phyloP scores from a whole-genome alignment of 306 rosid genomes.

The Parietaria judaica region DNA sequence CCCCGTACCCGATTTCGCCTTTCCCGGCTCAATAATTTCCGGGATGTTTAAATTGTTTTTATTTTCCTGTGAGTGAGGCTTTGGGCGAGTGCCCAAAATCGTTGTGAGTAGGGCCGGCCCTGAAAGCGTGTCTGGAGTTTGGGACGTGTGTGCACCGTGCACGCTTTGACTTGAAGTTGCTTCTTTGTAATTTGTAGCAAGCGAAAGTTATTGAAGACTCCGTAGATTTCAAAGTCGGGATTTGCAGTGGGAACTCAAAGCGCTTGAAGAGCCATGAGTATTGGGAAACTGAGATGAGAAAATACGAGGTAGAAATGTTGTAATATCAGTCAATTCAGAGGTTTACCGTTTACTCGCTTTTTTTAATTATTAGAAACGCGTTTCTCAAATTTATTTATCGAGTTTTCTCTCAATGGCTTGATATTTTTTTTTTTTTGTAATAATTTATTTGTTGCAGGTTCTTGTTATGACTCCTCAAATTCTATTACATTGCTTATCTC shows the following conservation, averaged over 20 bases:
- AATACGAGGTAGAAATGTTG: constrained; percentile 54
- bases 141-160: not conserved
- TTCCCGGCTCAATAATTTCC: no score
- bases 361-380: no score
- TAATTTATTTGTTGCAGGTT: constrained; percentile 48
- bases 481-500: constrained; percentile 52
- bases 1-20: no score
- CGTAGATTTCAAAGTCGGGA: constrained; percentile 62
- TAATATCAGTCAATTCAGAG: no score
- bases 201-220: constrained; percentile 71
- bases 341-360: no score
- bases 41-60: no score
- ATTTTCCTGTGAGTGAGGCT: no score
- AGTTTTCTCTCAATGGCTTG: no score
- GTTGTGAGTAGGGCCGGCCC: no score
- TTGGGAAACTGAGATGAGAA: constrained; percentile 63
- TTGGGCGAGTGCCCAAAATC: no score
- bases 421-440: constrained; percentile 4
- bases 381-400: no score
- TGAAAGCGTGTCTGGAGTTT: no score
- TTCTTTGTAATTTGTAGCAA: constrained; percentile 47
- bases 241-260: constrained; percentile 56
- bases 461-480: constrained; percentile 87
- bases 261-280: constrained; percentile 44
- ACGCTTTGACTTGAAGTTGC: constrained; percentile 5